Conservation (phyloP, 352 stramenopile species). For the Hyaloperonospora arabidopsidis region DNA sequence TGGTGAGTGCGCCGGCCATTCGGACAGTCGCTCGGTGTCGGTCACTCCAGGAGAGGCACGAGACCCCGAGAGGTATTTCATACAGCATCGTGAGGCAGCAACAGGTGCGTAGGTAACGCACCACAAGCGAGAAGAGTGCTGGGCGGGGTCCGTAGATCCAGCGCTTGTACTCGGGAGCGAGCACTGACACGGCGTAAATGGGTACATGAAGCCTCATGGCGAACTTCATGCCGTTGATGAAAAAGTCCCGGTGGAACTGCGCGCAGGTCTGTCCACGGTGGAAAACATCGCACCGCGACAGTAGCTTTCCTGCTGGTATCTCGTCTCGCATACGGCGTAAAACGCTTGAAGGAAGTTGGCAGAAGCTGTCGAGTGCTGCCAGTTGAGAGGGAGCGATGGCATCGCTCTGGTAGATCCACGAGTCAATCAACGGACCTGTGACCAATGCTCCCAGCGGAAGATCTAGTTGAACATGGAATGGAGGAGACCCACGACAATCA, state of each 20-base stretch:
- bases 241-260: constrained; percentile 40
- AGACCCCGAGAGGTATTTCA: constrained; percentile 44
- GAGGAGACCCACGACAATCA: background rate
- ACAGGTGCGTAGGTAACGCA: constrained; percentile 52
- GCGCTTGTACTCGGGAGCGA: constrained; percentile 48
- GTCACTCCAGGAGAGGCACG: constrained; percentile 38
- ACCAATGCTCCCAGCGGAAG: constrained; percentile 31
- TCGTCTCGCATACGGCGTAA: constrained; percentile 49
- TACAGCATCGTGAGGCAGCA: constrained; percentile 54
- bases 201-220: constrained; percentile 47
- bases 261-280: constrained; percentile 36
- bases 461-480: constrained; percentile 21
- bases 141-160: constrained; percentile 57
- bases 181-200: constrained; percentile 53
- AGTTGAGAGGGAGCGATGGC: constrained; percentile 43
- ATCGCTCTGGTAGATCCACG: constrained; percentile 52
- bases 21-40: constrained; percentile 27
- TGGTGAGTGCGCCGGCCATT: constrained; percentile 35
- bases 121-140: constrained; percentile 21
- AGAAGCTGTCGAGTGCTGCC: constrained; percentile 44
- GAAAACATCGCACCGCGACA: constrained; percentile 57
- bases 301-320: constrained; percentile 30
- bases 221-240: constrained; percentile 32
- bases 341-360: constrained; percentile 24
- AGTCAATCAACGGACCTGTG: constrained; percentile 47